phyloP scores from a whole-genome alignment of 768 basidiomycete species.

The Lanmaoa rubissima region DNA sequence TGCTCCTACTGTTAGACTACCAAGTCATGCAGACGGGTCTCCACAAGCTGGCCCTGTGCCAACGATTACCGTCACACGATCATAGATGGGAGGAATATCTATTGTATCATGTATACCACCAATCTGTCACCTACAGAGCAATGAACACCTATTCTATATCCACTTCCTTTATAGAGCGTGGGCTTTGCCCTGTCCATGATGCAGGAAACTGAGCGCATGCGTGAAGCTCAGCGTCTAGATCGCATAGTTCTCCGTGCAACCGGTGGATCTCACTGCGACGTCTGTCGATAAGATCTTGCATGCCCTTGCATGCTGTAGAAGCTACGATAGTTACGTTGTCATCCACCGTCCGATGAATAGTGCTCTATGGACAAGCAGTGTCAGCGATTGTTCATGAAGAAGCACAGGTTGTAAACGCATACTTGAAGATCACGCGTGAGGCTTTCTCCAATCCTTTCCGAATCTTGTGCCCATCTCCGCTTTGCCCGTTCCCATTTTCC shows the following conservation, averaged over 20 bases:
- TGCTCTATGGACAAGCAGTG: conserved; percentile 36
- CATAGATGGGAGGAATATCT: conserved; percentile 22
- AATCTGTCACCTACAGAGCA: conserved; percentile 6
- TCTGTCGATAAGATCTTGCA: conserved; percentile 41
- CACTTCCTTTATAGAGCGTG: not conserved
- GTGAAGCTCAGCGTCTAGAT: conserved; percentile 37
- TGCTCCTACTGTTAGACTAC: conserved; percentile 8
- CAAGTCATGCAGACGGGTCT: not conserved
- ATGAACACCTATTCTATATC: conserved; percentile 13
- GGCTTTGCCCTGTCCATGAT: conserved; percentile 2
- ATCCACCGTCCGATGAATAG: conserved; percentile 44
- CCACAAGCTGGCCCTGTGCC: conserved; percentile 19
- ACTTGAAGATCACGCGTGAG: conserved; percentile 66
- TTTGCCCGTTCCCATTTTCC: conserved; percentile 70
- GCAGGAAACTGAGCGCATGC: conserved; percentile 7
- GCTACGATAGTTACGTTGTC: conserved; percentile 55
- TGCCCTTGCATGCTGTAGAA: conserved; percentile 44
- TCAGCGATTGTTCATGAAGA: conserved; percentile 1
- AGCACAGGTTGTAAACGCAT: conserved; percentile 8
- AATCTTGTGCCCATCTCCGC: conserved; percentile 66
- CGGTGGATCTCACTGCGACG: conserved; percentile 45
- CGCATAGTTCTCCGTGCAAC: conserved; percentile 42
- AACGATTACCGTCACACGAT: conserved; percentile 27
- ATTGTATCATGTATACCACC: conserved; percentile 30
- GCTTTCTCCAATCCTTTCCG: conserved; percentile 58